Conservation (phyloP, 176 grass and related monocot species). For the Thinopyrum elongatum region DNA sequence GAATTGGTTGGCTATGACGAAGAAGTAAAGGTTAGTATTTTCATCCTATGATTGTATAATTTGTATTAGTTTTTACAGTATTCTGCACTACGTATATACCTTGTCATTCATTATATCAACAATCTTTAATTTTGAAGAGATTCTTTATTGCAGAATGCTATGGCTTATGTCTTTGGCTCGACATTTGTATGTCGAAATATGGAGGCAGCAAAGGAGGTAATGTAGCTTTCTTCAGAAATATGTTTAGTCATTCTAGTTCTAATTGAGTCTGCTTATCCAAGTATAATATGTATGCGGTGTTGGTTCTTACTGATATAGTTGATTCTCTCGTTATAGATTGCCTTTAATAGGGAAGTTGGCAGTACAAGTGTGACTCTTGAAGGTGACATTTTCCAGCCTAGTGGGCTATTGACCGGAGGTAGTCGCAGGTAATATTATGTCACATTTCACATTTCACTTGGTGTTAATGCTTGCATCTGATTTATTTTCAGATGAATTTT, state of each 20-base stretch:
- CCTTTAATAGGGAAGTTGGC: conserved; percentile 66
- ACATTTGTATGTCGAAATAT: conserved; percentile 89
- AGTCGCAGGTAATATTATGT: conserved; percentile 64
- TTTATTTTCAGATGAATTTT: conserved; percentile 16
- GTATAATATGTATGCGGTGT: not conserved
- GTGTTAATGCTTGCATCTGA: not conserved
- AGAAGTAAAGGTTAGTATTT: conserved; percentile 74
- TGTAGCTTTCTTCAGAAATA: conserved; percentile 8
- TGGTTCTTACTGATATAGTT: conserved; percentile 18
- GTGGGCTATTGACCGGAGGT: conserved; percentile 96
- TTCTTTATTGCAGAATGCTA: conserved; percentile 82
- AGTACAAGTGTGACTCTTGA: conserved; percentile 85
- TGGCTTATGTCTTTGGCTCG: conserved; percentile 80
- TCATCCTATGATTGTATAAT: not conserved
- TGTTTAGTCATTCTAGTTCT: conserved; percentile 6
- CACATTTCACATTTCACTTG: conserved; percentile 17
- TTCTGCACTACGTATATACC: not conserved
- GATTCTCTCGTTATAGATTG: conserved; percentile 51
- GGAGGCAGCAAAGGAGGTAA: conserved; percentile 89
- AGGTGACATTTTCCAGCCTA: conserved; percentile 91
- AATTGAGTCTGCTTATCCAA: conserved; percentile 10
- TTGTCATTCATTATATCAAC: not conserved
- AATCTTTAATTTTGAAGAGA: conserved; percentile 20
- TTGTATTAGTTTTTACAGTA: not conserved
- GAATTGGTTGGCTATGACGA: conserved; percentile 82